Evolutionary conservation across 1,139 yeast genomes (phyloP), one percentile per base, ranked within the genome.

Genomic region (Spathaspora sp.): DNA sequence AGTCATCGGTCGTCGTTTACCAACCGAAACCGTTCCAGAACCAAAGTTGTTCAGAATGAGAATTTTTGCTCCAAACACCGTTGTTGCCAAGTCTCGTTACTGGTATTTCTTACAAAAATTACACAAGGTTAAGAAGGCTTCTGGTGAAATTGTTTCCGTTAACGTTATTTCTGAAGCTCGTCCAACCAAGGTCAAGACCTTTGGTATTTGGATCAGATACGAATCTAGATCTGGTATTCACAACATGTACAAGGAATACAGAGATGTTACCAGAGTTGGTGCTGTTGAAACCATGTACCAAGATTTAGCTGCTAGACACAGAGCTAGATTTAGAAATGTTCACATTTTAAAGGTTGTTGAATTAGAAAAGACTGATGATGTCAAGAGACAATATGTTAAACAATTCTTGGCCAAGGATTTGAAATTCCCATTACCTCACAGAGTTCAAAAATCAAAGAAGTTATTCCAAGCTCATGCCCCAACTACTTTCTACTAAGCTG

Each of bases 281-380:
- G 99, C 99, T 66, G 98, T 93, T 72, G 96, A 89, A 78, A 83
- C 95, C 74, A 87, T 93, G 86, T 93, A 93, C 95, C 93, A 89
- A 79, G 99, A 95, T 80, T 88, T 93, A 86, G 99, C 99, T 79
- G 98, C 99, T 65, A 93, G 99, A 83, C 99, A 93, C 96, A 90
- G 99, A 87, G 95, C 99, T 72, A 90, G 99, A 85, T 93, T 93
- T 85, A 89, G 99, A 87, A 86, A 93, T 65, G 89, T 93, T 78
- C 99, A 93, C 89, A 89, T 86, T 76, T 84, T 86, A 74, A 93
- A 93, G 90, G 98, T 93, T 75, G 98, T 91, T 74, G 98, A 93
- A 82, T 85, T 93, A 70, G 96, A 86, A 79, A 91, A 89, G 86
- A 84, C 95, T 64, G 96, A 88, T 58, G 99, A 93, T 69, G 97